Evolutionary conservation across 352 stramenopile genomes (phyloP).

Genomic region (Phytophthora sansomeana): DNA sequence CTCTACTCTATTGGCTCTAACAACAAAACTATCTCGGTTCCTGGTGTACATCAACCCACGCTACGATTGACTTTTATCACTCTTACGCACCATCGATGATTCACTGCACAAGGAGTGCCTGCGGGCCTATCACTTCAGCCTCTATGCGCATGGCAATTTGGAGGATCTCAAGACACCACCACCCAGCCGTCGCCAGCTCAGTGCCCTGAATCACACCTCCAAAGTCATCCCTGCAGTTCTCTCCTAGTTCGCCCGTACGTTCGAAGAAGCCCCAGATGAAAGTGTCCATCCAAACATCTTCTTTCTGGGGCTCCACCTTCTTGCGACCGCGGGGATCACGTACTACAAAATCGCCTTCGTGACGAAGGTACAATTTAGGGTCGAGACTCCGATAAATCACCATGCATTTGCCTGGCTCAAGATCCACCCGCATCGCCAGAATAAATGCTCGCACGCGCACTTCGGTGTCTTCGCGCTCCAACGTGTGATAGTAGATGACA

Average conservation of each 20-base stretch:
- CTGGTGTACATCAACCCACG: background rate
- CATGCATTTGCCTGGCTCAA: constrained; percentile 33
- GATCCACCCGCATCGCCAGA: constrained; percentile 48
- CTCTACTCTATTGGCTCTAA: no score
- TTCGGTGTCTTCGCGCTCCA: constrained; percentile 51
- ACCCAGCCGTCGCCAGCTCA: constrained; percentile 49
- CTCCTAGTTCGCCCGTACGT: constrained; percentile 28
- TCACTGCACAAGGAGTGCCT: constrained; percentile 39
- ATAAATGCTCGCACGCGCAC: constrained; percentile 57
- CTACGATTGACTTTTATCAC: background rate
- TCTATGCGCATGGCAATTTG: constrained; percentile 63
- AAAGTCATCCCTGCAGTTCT: constrained; percentile 58
- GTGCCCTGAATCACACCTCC: constrained; percentile 61
- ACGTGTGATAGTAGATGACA: constrained; percentile 68
- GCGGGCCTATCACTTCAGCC: constrained; percentile 52
- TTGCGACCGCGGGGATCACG: constrained; percentile 56
- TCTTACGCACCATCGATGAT: background rate
- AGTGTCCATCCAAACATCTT: constrained; percentile 68
- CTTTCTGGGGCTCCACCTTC: constrained; percentile 42
- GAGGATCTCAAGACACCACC: constrained; percentile 72
- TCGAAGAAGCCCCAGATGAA: constrained; percentile 66
- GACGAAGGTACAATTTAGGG: constrained; percentile 48
- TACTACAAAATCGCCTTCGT: constrained; percentile 38
- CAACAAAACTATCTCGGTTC: no score
- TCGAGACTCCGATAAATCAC: constrained; percentile 60